phyloP scores from a whole-genome alignment of 306 rosid genomes.

The Vachellia collinsii region DNA sequence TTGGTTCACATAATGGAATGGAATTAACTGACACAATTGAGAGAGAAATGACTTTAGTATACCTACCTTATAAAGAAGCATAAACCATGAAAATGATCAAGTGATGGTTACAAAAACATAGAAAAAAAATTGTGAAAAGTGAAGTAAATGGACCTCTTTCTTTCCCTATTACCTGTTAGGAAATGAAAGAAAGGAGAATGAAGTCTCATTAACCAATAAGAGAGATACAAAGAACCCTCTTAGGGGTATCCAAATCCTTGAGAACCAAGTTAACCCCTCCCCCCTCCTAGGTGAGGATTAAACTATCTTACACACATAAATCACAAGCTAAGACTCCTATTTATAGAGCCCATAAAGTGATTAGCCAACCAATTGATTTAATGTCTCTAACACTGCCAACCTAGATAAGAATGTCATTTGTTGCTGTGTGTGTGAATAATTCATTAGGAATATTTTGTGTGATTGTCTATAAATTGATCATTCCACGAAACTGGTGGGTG shows the following conservation, averaged over 20 bases:
- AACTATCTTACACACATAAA: too few relatives aligned
- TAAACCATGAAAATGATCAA: background rate
- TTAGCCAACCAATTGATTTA: too few relatives aligned
- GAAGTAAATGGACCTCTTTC: background rate
- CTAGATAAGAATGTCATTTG: background rate
- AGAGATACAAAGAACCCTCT: too few relatives aligned
- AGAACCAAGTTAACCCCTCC: too few relatives aligned
- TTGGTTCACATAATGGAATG: background rate
- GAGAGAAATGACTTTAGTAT: background rate
- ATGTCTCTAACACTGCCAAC: too few relatives aligned
- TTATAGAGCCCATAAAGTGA: too few relatives aligned
- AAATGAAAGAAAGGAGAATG: too few relatives aligned
- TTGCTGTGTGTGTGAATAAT: background rate
- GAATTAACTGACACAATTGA: background rate
- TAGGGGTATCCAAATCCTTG: too few relatives aligned
- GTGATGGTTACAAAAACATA: background rate
- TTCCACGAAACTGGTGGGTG: background rate
- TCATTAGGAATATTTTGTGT: background rate
- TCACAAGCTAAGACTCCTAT: too few relatives aligned
- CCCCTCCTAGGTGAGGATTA: too few relatives aligned
- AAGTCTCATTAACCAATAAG: too few relatives aligned
- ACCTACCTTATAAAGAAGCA: background rate
- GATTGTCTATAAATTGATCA: background rate
- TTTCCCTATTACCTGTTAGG: background rate
- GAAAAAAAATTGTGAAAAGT: background rate